A percentile compares a stretch with the other conserved stretches of the same genome.
Conservation (phyloP, 345 rosid species). For the Heritiera littoralis region DNA sequence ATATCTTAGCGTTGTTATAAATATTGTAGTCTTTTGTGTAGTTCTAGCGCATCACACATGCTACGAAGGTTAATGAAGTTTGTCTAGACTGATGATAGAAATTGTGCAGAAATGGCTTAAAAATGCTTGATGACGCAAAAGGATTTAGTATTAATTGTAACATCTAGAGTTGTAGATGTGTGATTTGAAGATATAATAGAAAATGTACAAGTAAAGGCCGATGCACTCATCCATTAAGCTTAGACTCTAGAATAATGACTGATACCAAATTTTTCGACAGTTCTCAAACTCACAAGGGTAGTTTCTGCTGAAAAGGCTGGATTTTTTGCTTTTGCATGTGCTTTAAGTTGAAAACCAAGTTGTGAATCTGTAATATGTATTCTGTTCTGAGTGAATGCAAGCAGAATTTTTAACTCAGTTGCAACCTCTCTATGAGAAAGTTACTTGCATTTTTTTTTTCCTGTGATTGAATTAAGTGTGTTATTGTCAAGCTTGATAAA, state of each 20-base stretch:
- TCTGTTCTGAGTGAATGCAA: not conserved
- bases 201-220: not conserved
- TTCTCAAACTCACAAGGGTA: not conserved
- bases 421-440: not conserved
- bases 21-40: not conserved
- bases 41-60: not conserved
- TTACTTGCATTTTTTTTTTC: not conserved
- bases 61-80: not conserved
- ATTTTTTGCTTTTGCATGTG: not conserved
- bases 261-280: not conserved
- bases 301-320: not conserved
- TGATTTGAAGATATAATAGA: not conserved
- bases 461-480: not conserved
- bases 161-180: not conserved
- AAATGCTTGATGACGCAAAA: not conserved
- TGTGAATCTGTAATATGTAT: not conserved
- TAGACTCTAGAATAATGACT: not conserved
- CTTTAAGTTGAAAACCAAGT: not conserved
- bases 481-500: not conserved
- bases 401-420: not conserved
- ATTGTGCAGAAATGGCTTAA: not conserved
- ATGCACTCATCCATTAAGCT: not conserved
- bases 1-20: not conserved
- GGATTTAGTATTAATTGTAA: not conserved
- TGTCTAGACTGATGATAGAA: not conserved